These are phyloP conservation scores for Chalciporus piperatus DNA, from an alignment of 768 basidiomycete genomes.

Conservation along the genomic window DNA sequence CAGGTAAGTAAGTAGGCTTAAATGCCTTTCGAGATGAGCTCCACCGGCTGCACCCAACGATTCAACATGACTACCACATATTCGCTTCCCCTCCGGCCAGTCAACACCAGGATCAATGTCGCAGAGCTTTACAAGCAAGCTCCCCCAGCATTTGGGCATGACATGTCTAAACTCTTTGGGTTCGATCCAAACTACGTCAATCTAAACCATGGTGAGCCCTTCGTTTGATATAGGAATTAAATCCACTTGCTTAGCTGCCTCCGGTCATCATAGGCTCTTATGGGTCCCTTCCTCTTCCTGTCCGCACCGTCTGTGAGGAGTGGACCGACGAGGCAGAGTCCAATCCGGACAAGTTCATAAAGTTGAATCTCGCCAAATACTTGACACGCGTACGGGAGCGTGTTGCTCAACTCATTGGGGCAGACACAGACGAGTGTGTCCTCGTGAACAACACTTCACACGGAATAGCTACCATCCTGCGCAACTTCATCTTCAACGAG, in stretches of 20 bases:
- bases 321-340: constrained; percentile 44
- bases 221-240: too few relatives aligned
- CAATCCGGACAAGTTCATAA: constrained; percentile 57
- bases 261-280: constrained; percentile 47
- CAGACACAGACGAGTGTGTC: constrained; percentile 57
- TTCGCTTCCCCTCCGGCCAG: not conserved
- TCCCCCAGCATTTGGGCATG: constrained; percentile 55
- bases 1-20: too few relatives aligned
- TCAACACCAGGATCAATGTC: not conserved
- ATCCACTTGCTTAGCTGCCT: too few relatives aligned
- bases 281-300: constrained; percentile 54
- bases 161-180: constrained; percentile 49
- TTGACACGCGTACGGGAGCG: constrained; percentile 41
- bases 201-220: constrained; percentile 56
- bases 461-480: constrained; percentile 58
- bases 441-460: constrained; percentile 34
- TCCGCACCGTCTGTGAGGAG: constrained; percentile 44
- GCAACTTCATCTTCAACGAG: constrained; percentile 53
- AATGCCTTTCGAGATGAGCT: too few relatives aligned
- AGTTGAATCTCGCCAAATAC: constrained; percentile 33
- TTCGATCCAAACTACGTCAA: constrained; percentile 61
- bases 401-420: constrained; percentile 49
- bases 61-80: not conserved
- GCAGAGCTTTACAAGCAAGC: constrained; percentile 19
- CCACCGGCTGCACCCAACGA: too few relatives aligned